Percentiles rank a stretch among this genome's conserved stretches.
phyloP scores from a whole-genome alignment of 129 eudicot species.

The Oenanthe sinensis region DNA sequence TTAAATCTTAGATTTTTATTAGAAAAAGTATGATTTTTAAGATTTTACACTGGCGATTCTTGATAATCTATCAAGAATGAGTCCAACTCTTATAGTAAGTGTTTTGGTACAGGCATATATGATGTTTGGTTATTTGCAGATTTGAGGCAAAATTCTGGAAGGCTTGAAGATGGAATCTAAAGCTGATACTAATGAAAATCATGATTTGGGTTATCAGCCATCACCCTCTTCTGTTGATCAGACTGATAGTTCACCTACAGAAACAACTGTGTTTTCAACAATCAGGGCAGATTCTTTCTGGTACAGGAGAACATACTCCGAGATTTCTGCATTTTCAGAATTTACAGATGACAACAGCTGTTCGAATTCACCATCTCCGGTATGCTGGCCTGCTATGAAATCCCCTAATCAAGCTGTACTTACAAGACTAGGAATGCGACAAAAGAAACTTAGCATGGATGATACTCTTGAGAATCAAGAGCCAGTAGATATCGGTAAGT shows the following conservation, averaged over 20 bases:
- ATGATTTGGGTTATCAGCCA: no score
- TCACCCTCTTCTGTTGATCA: no score
- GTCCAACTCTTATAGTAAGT: not conserved
- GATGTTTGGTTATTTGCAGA: slow-evolving; percentile 7
- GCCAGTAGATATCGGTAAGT: slow-evolving; percentile 34
- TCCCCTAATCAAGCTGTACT: slow-evolving; percentile 55
- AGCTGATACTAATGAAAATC: slow-evolving; percentile 44
- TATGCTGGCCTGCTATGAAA: slow-evolving; percentile 48
- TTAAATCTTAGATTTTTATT: not conserved
- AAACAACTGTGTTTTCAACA: slow-evolving; percentile 29
- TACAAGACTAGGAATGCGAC: slow-evolving; percentile 44
- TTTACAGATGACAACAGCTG: slow-evolving; percentile 53
- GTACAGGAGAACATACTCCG: slow-evolving; percentile 70
- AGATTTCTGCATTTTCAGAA: slow-evolving; percentile 72
- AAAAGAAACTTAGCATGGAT: slow-evolving; percentile 24
- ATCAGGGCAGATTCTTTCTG: slow-evolving; percentile 53
- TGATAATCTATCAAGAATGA: not conserved
- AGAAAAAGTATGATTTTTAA: not conserved
- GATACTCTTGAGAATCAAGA: slow-evolving; percentile 34
- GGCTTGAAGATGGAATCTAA: slow-evolving; percentile 38
- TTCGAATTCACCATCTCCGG: slow-evolving; percentile 53
- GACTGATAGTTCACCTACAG: slow-evolving; percentile 38
- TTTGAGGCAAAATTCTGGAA: not conserved
- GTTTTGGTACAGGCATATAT: not conserved
- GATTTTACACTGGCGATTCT: slow-evolving; percentile 24